Base-by-base conservation (phyloP, 2,329 filamentous ascomycete genomes). In the Juglanconis sp. region DNA sequence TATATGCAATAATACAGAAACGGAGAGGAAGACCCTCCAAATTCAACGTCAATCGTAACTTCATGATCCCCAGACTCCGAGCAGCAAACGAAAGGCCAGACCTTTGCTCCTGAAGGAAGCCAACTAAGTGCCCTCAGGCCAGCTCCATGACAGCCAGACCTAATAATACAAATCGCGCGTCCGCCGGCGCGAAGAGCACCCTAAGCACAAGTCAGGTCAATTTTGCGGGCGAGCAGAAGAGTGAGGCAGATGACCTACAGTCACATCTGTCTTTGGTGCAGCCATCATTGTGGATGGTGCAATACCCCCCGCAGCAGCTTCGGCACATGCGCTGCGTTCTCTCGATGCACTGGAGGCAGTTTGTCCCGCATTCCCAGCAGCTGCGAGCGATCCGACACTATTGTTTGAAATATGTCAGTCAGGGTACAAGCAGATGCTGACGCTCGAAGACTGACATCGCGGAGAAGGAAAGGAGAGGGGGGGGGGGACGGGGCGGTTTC, bases 281-380 rank as follows among this genome's bases (percentile, higher is more conserved):
- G 15, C 91, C 90, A 66, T 92, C 90, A 66, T 96, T 92, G 71
- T 96, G 91, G 59, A 88, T 81, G 62, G 89, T 82, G 72, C 93
- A 97, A 72, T 96, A 96, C 56, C 90, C 90, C 57, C 89, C 89
- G 47, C 82, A 82, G 73, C 93, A 96, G 61, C 81, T 82, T 63
- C 79, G 81, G 72, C 93, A 97, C 38, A 79, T 81, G 50, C 87
- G 83, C 69, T 94, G 90, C 32, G 87, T 91, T 48, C 81, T 75
- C 32, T 83, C 77, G 68, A 92, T 91, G 75, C 93, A 97, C 44
- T 85, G 81, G 54, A 84, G 82, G 71, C 93, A 96, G 87, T 90
- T 94, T 64, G 84, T 85, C 55, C 91, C 92, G 72, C 92, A 96
- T 73, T 93, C 92, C 83, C 91, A 95, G 77, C 92, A 96, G 68